Percentiles rank a stretch among this genome's conserved stretches.
These are phyloP conservation scores for Xylaria venustula DNA, from an alignment of 495 filamentous ascomycete genomes.

Conservation along the genomic window DNA sequence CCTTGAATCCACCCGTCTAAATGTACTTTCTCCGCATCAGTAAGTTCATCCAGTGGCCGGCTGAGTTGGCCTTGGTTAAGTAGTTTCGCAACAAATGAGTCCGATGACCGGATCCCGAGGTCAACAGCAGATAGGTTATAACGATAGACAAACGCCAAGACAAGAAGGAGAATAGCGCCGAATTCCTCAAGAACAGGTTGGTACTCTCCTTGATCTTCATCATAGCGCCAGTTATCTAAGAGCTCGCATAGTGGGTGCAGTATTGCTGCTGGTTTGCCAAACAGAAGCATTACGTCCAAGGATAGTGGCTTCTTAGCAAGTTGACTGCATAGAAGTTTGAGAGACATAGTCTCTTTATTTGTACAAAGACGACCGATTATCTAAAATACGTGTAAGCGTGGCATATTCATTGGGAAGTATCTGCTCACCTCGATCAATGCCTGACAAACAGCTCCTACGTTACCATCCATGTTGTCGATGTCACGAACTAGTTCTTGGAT, in stretches of 20 bases:
- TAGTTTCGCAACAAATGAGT: slow-evolving; percentile 80
- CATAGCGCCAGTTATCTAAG: slow-evolving; percentile 86
- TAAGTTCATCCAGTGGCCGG: slow-evolving; percentile 63
- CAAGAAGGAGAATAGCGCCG: slow-evolving; percentile 78
- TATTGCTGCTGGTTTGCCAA: slow-evolving; percentile 71
- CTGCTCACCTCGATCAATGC: slow-evolving; percentile 71
- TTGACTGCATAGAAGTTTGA: slow-evolving; percentile 79
- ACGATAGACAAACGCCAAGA: slow-evolving; percentile 79
- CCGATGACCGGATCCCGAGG: slow-evolving; percentile 54
- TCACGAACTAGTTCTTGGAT: slow-evolving; percentile 73
- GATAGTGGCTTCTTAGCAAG: slow-evolving; percentile 75
- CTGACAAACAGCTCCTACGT: slow-evolving; percentile 83
- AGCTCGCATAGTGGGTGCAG: slow-evolving; percentile 81
- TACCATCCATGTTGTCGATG: slow-evolving; percentile 91
- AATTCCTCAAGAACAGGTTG: slow-evolving; percentile 98
- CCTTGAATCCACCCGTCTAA: slow-evolving; percentile 83
- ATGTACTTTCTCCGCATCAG: slow-evolving; percentile 70
- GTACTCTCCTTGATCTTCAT: slow-evolving; percentile 92
- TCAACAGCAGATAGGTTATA: slow-evolving; percentile 72
- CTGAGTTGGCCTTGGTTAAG: slow-evolving; percentile 62
- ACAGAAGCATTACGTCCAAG: slow-evolving; percentile 83
- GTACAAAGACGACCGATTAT: slow-evolving; percentile 75
- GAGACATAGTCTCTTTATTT: slow-evolving; percentile 85
- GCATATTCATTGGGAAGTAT: not conserved
- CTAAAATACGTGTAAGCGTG: slow-evolving; percentile 36